Percentiles rank a stretch among this genome's conserved stretches.
phyloP scores from a whole-genome alignment of 129 eudicot genomes.

The Chrysanthemum makinoi region DNA sequence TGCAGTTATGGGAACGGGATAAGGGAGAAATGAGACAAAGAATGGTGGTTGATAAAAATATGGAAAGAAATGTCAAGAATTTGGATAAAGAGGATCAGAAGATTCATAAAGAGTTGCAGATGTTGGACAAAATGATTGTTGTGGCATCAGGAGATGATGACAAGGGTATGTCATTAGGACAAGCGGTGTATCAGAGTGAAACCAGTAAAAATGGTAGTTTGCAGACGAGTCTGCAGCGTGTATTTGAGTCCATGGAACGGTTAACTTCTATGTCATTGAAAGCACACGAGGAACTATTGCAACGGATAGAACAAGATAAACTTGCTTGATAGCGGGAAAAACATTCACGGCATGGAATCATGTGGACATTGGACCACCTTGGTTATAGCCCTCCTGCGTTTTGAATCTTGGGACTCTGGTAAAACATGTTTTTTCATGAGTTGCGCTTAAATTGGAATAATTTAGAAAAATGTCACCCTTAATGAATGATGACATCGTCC shows the following conservation, averaged over 20 bases:
- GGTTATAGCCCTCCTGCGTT: neutral
- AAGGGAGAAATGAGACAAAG: conserved; percentile 67
- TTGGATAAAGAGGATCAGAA: conserved; percentile 80
- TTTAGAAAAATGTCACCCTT: neutral
- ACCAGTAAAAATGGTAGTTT: conserved; percentile 68
- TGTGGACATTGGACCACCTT: neutral
- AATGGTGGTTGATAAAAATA: conserved; percentile 45
- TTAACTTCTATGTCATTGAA: conserved; percentile 57
- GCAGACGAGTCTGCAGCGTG: conserved; percentile 67
- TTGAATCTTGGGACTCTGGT: conserved; percentile 2
- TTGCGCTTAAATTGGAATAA: neutral
- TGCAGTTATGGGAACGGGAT: conserved; percentile 81
- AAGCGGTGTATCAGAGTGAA: conserved; percentile 83
- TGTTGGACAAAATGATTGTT: conserved; percentile 73
- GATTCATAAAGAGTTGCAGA: conserved; percentile 76
- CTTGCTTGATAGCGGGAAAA: conserved; percentile 40
- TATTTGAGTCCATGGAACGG: conserved; percentile 84
- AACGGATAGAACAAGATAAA: conserved; percentile 71
- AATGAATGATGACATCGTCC: neutral
- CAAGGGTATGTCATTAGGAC: conserved; percentile 37
- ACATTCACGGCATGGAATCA: neutral
- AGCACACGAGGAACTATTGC: conserved; percentile 73
- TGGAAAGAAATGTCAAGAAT: conserved; percentile 39
- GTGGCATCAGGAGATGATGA: conserved; percentile 34
- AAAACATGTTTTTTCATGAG: no score